phyloP scores from a whole-genome alignment of 805 yeast genomes.

The Sporopachydermia lactativora region DNA sequence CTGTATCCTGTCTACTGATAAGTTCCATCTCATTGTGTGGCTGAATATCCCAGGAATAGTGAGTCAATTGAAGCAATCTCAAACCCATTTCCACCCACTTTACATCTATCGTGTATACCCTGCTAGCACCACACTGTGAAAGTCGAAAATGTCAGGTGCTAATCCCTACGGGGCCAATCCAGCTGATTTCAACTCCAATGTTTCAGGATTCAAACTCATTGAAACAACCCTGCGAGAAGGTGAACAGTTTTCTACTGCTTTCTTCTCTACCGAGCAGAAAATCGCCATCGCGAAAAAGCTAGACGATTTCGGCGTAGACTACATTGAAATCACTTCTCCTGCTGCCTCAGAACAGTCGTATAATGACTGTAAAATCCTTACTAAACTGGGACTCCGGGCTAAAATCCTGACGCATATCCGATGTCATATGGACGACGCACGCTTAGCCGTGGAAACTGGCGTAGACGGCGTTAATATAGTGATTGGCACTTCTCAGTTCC shows the following conservation, averaged over 20 bases:
- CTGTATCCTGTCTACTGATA: too few species aligned
- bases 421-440: slow-evolving; percentile 84
- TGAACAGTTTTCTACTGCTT: slow-evolving; percentile 80
- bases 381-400: slow-evolving; percentile 72
- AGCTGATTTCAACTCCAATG: slow-evolving; percentile 64
- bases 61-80: too few species aligned
- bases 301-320: slow-evolving; percentile 79
- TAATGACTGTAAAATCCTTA: slow-evolving; percentile 71
- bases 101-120: too few species aligned
- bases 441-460: slow-evolving; percentile 79
- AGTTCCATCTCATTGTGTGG: too few species aligned
- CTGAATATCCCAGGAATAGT: too few species aligned
- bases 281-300: slow-evolving; percentile 74
- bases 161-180: slow-evolving; percentile 87
- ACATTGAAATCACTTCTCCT: slow-evolving; percentile 74
- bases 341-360: slow-evolving; percentile 75
- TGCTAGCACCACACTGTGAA: too few species aligned
- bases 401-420: slow-evolving; percentile 74
- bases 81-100: too few species aligned
- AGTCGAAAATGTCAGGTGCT: too few species aligned
- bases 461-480: slow-evolving; percentile 86
- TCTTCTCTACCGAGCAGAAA: slow-evolving; percentile 67
- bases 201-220: slow-evolving; percentile 57
- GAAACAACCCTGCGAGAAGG: slow-evolving; percentile 82
- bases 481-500: slow-evolving; percentile 71